phyloP scores from a whole-genome alignment of 257 asterid species.

The Solanum pinnatisectum region DNA sequence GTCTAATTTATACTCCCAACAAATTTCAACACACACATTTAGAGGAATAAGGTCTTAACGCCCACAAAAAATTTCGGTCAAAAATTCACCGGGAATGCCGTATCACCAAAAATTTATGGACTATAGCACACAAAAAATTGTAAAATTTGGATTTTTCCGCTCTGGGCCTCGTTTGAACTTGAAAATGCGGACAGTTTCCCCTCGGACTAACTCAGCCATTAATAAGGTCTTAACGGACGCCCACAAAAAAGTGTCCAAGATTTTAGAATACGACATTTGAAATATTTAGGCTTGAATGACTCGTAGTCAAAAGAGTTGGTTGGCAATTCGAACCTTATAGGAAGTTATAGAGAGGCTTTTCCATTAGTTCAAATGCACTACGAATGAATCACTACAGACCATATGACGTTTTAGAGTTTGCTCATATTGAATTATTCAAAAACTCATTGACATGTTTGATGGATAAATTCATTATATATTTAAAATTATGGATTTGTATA shows the following conservation, averaged over 20 bases:
- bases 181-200: too few species aligned
- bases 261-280: not conserved
- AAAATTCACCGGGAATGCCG: fast-evolving
- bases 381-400: not conserved
- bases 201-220: too few species aligned
- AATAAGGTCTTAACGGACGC: too few species aligned
- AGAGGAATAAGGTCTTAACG: too few species aligned
- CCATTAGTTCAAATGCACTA: not conserved
- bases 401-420: not conserved
- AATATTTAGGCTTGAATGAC: not conserved
- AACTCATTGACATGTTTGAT: not conserved
- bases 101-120: too few species aligned
- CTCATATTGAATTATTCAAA: not conserved
- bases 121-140: too few species aligned
- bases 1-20: not conserved
- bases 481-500: not conserved
- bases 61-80: too few species aligned
- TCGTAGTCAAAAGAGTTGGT: not conserved
- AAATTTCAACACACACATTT: not conserved
- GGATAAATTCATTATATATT: not conserved
- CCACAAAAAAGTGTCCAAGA: not conserved
- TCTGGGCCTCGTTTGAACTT: too few species aligned
- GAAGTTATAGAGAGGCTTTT: not conserved
- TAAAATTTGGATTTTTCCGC: fast-evolving
- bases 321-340: not conserved